Conservation (phyloP, 768 basidiomycete species). For the Leucocoprinus leucothites region DNA sequence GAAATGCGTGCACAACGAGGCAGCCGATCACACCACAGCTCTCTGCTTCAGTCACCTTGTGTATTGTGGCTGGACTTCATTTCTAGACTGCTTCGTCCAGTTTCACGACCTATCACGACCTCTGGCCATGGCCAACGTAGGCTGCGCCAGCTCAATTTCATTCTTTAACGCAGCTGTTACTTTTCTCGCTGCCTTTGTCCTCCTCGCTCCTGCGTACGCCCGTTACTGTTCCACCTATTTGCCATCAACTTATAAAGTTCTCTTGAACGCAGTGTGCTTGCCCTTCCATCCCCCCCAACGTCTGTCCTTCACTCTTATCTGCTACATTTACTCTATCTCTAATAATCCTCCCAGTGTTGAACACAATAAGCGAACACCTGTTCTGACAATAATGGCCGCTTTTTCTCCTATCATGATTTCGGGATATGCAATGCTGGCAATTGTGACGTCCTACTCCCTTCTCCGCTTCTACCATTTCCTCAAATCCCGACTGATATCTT, state of each 20-base stretch:
- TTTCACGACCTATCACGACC: constrained; percentile 1
- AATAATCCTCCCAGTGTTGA: background rate
- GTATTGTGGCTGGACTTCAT: constrained; percentile 8
- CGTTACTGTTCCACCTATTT: background rate
- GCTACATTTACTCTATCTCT: background rate
- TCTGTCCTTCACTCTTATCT: constrained; percentile 7
- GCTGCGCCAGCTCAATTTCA: background rate
- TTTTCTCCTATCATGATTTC: constrained; percentile 9
- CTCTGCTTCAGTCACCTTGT: constrained; percentile 1
- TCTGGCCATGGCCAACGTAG: background rate
- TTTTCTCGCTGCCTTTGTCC: constrained; percentile 1
- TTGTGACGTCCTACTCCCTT: constrained; percentile 5
- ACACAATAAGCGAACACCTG: constrained; percentile 9
- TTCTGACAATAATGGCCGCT: constrained; percentile 1
- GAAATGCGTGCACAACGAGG: constrained; percentile 9
- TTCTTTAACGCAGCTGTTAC: background rate
- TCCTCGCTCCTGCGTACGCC: constrained; percentile 3
- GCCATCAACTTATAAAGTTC: background rate
- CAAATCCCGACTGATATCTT: background rate
- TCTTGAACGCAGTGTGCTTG: background rate
- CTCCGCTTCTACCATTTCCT: constrained; percentile 7
- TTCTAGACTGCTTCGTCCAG: background rate
- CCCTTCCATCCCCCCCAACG: constrained; percentile 7
- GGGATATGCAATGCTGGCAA: constrained; percentile 7
- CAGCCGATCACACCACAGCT: background rate